These are phyloP conservation scores for Chaetothyriales sp. DNA, from an alignment of 2,329 filamentous ascomycete genomes.

Conservation along the genomic window DNA sequence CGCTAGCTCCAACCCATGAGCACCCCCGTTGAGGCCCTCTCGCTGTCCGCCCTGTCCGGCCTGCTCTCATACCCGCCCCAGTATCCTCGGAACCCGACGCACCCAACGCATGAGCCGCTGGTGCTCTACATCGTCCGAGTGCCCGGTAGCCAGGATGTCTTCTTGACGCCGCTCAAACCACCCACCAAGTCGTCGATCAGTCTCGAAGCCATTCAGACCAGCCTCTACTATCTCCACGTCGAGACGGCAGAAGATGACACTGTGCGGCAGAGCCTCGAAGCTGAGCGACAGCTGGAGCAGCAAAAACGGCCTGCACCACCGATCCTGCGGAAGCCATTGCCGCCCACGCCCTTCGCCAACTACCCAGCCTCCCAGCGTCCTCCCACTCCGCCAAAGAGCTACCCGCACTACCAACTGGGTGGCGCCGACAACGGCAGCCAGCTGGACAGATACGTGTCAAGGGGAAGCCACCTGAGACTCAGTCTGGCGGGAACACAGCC, in stretches of 20 bases:
- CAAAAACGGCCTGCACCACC: conserved; percentile 1
- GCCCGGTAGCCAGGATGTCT: conserved; percentile 82
- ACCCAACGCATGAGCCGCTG: conserved; percentile 55
- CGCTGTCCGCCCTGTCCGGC: conserved; percentile 62
- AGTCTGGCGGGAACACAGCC: conserved; percentile 1
- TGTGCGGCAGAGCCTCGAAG: conserved; percentile 27
- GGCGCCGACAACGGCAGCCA: conserved; percentile 8
- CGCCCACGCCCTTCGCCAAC: conserved; percentile 11
- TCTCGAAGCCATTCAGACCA: conserved; percentile 70
- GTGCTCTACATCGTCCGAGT: conserved; percentile 87
- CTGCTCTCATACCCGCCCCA: conserved; percentile 77
- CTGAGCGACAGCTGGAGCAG: conserved; percentile 18
- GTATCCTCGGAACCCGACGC: conserved; percentile 65
- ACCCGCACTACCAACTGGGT: conserved; percentile 12
- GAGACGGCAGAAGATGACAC: conserved; percentile 46
- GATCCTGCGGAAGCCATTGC: conserved; percentile 18
- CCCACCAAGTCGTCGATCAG: conserved; percentile 71
- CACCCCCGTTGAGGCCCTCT: conserved; percentile 58
- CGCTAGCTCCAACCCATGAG: conserved; percentile 9
- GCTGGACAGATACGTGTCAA: conserved; percentile 9
- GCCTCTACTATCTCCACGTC: conserved; percentile 82
- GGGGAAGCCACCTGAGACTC: conserved; percentile 11
- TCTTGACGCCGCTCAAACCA: conserved; percentile 82
- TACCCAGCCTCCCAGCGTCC: conserved; percentile 12
- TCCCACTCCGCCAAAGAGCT: conserved; percentile 13